A percentile compares a stretch with the other conserved stretches of the same genome.
phyloP scores from a whole-genome alignment of 768 basidiomycete species.

The Tricholoma terreum region DNA sequence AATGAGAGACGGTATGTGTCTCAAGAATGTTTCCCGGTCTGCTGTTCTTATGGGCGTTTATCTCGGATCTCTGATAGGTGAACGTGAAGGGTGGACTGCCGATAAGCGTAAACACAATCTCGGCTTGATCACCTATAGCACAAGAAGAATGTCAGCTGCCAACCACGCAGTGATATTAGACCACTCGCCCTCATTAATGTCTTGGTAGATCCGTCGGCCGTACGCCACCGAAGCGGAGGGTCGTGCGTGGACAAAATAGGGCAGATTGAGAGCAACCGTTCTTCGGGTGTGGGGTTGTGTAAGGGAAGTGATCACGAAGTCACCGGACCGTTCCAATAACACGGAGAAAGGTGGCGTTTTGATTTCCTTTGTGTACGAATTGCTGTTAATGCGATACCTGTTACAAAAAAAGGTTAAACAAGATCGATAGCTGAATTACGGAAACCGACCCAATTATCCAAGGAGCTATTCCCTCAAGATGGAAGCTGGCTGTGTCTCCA shows the following conservation, averaged over 20 bases:
- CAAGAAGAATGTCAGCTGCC: neutral
- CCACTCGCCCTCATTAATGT: conserved; percentile 80
- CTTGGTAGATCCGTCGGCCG: conserved; percentile 76
- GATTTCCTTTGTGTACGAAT: conserved; percentile 66
- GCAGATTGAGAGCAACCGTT: conserved; percentile 70
- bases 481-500: conserved; percentile 86
- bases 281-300: conserved; percentile 92
- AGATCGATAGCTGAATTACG: neutral
- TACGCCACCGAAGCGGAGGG: conserved; percentile 91
- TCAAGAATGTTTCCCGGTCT: conserved; percentile 79
- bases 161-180: neutral
- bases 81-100: conserved; percentile 97
- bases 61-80: conserved; percentile 85
- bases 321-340: conserved; percentile 74
- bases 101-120: conserved; percentile 84
- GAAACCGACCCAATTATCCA: conserved; percentile 78
- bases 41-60: conserved; percentile 62
- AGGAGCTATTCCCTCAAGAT: conserved; percentile 89
- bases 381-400: conserved; percentile 82
- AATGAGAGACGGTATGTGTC: conserved; percentile 87
- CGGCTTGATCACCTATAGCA: conserved; percentile 86
- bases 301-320: conserved; percentile 83
- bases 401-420: conserved; percentile 7
- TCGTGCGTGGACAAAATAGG: conserved; percentile 73
- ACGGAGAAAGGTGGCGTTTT: conserved; percentile 82